Conservation (phyloP, 164 flowering plant genomes). For the Stephania japonica region DNA sequence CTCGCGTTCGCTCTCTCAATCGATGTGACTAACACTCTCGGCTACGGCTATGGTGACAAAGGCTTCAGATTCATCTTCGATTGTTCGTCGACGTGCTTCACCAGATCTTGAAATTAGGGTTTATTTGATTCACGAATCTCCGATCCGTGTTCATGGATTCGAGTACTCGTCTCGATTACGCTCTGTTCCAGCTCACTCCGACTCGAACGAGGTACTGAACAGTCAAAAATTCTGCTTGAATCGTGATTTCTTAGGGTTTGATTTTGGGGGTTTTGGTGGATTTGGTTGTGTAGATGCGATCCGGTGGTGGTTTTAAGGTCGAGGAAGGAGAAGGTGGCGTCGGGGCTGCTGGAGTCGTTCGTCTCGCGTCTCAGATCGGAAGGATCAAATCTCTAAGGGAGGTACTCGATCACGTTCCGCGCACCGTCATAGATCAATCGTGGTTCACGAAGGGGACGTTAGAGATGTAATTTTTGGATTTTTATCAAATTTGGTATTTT, state of each 20-base stretch:
- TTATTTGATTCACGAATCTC: too few species aligned
- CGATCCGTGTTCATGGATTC: slow-evolving; percentile 48
- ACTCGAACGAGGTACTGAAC: slow-evolving; percentile 94
- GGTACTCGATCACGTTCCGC: slow-evolving; percentile 77
- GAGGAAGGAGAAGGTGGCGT: slow-evolving; percentile 63
- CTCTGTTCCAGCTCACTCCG: slow-evolving; percentile 82
- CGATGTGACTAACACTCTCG: too few species aligned
- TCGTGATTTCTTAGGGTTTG: not conserved
- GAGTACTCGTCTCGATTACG: slow-evolving; percentile 41
- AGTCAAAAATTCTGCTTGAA: not conserved
- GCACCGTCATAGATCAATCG: slow-evolving; percentile 28
- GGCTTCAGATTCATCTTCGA: too few species aligned
- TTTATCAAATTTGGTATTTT: not conserved
- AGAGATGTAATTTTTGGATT: slow-evolving; percentile 41
- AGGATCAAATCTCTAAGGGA: slow-evolving; percentile 77
- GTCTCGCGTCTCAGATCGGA: slow-evolving; percentile 53
- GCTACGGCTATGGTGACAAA: too few species aligned
- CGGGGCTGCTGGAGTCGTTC: slow-evolving; percentile 74
- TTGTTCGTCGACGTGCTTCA: too few species aligned
- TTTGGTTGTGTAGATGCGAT: slow-evolving; percentile 56
- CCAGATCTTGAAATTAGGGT: too few species aligned
- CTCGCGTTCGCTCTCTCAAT: too few species aligned
- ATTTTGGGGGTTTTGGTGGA: not conserved
- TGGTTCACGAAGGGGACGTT: slow-evolving; percentile 84
- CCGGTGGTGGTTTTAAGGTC: slow-evolving; percentile 59